Percentiles rank a stretch among this genome's conserved stretches.
Evolutionary conservation across 2,329 filamentous ascomycete genomes (phyloP).

Genomic region (Microdochium paspali): DNA sequence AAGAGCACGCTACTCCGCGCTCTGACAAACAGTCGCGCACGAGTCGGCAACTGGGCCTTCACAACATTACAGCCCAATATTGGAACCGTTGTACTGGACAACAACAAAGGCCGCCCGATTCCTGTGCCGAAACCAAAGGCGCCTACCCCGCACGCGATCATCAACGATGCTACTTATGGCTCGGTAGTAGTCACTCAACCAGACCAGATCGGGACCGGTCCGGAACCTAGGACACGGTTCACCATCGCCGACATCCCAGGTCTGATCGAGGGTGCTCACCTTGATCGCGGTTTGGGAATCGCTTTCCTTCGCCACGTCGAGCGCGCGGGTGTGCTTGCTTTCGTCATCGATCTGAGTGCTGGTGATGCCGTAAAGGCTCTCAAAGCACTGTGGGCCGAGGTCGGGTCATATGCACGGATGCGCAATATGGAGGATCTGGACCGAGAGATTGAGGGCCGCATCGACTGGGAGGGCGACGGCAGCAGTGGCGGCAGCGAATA

Average conservation of each 20-base stretch:
- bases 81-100: slow-evolving; percentile 87
- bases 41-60: slow-evolving; percentile 93
- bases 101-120: slow-evolving; percentile 66
- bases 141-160: slow-evolving; percentile 29
- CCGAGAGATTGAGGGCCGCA: slow-evolving; percentile 45
- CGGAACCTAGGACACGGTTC: slow-evolving; percentile 63
- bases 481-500: slow-evolving; percentile 1
- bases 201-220: slow-evolving; percentile 14
- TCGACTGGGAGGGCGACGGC: slow-evolving; percentile 51
- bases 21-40: slow-evolving; percentile 77
- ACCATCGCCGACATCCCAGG: slow-evolving; percentile 95
- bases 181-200: slow-evolving; percentile 16
- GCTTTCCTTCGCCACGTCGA: slow-evolving; percentile 93
- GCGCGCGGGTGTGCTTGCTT: slow-evolving; percentile 83
- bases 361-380: slow-evolving; percentile 73
- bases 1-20: slow-evolving; percentile 88
- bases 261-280: slow-evolving; percentile 82
- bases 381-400: slow-evolving; percentile 80
- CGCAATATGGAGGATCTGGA: slow-evolving; percentile 64
- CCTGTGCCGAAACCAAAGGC: slow-evolving; percentile 17
- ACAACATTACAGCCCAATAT: slow-evolving; percentile 94
- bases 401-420: slow-evolving; percentile 75
- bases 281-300: slow-evolving; percentile 83
- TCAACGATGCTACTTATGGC: slow-evolving; percentile 16
- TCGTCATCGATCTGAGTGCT: slow-evolving; percentile 78